Conservation (phyloP, 352 stramenopile species). For the Paralagenidium karlingii region DNA sequence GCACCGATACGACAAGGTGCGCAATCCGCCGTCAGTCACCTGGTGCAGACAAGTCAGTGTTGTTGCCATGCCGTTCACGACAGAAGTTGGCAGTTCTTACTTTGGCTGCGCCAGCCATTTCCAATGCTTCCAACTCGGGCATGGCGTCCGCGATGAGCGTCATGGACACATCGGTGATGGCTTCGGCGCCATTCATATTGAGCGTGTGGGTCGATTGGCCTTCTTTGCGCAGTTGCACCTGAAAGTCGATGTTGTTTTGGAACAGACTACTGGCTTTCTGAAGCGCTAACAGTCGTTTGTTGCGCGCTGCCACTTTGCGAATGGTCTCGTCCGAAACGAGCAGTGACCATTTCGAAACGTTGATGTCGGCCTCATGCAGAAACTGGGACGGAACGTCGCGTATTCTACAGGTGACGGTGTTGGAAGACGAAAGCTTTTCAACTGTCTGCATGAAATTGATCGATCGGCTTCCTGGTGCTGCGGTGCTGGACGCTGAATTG, state of each 20-base stretch:
- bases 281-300: slow-evolving; percentile 12
- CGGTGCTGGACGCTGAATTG: too few relatives aligned
- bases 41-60: too few relatives aligned
- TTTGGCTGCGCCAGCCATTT: slow-evolving; percentile 27
- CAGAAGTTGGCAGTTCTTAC: neutral
- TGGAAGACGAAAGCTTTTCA: too few relatives aligned
- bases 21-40: slow-evolving; percentile 45
- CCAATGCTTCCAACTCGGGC: slow-evolving; percentile 34
- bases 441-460: too few relatives aligned
- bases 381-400: slow-evolving; percentile 63
- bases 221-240: neutral
- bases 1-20: slow-evolving; percentile 33
- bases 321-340: slow-evolving; percentile 56
- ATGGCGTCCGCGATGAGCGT: slow-evolving; percentile 31
- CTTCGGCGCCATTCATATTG: slow-evolving; percentile 46
- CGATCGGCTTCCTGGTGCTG: too few relatives aligned
- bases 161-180: slow-evolving; percentile 47
- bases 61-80: too few relatives aligned
- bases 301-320: slow-evolving; percentile 41
- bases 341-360: slow-evolving; percentile 50
- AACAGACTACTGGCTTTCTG: neutral
- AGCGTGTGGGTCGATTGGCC: slow-evolving; percentile 19
- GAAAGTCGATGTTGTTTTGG: slow-evolving; percentile 3
- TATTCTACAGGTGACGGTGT: too few relatives aligned
- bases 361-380: slow-evolving; percentile 30